phyloP scores from a whole-genome alignment of 345 rosid species.

The Aethionema arabicum region DNA sequence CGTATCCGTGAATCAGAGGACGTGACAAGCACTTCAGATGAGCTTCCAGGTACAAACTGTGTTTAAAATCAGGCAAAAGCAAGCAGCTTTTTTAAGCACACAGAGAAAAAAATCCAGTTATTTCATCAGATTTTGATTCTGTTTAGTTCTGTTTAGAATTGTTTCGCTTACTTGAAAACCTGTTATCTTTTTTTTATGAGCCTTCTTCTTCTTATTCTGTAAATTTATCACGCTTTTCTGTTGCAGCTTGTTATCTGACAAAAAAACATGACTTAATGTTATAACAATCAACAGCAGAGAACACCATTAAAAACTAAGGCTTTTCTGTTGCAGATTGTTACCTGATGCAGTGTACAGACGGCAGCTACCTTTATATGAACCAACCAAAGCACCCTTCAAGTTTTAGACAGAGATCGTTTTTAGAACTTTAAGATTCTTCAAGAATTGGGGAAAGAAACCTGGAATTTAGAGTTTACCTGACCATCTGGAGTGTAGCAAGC shows the following conservation, averaged over 20 bases:
- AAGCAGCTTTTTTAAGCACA: slow-evolving; percentile 26
- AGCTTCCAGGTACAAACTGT: slow-evolving; percentile 93
- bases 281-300: neutral
- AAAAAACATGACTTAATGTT: neutral
- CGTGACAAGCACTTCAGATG: slow-evolving; percentile 88
- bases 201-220: slow-evolving; percentile 88
- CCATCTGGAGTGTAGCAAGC: slow-evolving; percentile 99
- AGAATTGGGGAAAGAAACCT: neutral
- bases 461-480: slow-evolving; percentile 53
- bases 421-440: slow-evolving; percentile 19
- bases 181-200: slow-evolving; percentile 88
- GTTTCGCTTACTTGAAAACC: slow-evolving; percentile 82
- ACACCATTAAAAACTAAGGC: neutral
- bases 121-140: slow-evolving; percentile 17
- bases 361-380: slow-evolving; percentile 93
- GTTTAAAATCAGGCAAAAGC: slow-evolving; percentile 27
- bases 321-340: too few relatives aligned
- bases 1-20: slow-evolving; percentile 94
- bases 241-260: slow-evolving; percentile 81
- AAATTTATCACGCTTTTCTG: slow-evolving; percentile 67
- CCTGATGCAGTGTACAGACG: slow-evolving; percentile 67
- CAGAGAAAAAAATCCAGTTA: slow-evolving; percentile 11
- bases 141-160: neutral
- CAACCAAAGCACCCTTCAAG: slow-evolving; percentile 86
- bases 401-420: slow-evolving; percentile 32